These are phyloP conservation scores for Triticum timopheevii DNA, from an alignment of 176 grass and related monocot genomes.

Conservation along the genomic window DNA sequence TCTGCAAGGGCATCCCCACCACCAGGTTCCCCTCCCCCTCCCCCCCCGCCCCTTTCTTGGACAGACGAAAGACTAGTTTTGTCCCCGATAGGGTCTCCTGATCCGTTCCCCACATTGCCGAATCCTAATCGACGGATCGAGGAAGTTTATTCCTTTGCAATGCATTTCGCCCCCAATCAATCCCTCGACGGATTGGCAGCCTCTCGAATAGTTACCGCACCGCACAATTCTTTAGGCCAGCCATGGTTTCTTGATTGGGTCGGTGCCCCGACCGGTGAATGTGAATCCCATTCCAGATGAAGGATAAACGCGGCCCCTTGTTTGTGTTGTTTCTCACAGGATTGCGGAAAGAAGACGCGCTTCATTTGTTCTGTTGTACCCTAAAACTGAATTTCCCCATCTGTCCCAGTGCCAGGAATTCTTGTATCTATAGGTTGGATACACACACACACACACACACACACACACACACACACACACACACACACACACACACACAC, in stretches of 20 bases:
- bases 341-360: background rate
- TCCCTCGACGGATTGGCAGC: background rate
- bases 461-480: no score
- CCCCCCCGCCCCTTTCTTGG: conserved; percentile 7
- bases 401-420: background rate
- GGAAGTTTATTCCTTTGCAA: conserved; percentile 13
- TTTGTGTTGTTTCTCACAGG: background rate
- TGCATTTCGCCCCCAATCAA: background rate
- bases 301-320: background rate
- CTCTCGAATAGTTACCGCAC: background rate
- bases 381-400: background rate
- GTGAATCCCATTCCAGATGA: background rate
- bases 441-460: no score
- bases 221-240: background rate
- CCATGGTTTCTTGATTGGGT: background rate
- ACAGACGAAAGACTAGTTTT: background rate
- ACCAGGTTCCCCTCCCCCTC: conserved; percentile 40
- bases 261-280: background rate
- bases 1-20: conserved; percentile 94
- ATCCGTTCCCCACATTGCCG: background rate
- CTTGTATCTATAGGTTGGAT: conserved; percentile 1
- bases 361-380: conserved; percentile 10
- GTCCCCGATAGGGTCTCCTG: background rate
- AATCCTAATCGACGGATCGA: conserved; percentile 1
- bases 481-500: no score